Base-by-base conservation (phyloP, 306 rosid species). In the Betula pendula region DNA sequence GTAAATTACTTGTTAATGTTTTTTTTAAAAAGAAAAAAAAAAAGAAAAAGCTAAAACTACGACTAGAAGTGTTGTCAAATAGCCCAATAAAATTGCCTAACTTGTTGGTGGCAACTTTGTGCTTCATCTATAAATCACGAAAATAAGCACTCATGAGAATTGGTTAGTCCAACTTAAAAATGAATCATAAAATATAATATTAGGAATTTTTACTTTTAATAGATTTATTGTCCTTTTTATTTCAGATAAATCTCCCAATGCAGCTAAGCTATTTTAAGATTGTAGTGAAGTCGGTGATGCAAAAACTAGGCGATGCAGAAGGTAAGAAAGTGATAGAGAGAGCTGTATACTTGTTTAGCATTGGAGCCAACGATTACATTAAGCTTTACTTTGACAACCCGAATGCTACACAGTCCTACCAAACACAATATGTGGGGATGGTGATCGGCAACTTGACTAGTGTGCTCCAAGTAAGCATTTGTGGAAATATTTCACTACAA, bases 321-420 rank as follows among this genome's bases (percentile, higher is more conserved):
- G n/a, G n/a, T n/a, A n/a, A n/a, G n/a, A n/a, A n/a, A n/a, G n/a
- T n/a, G n/a, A n/a, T n/a, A n/a, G n/a, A 74, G 4, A 71, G 65
- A 47, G 82, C 81, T 31, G 85, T 87, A 0, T 84, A 82, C 84
- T 72, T 87, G 66, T 68, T 85, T 40, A 69, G 82, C 44, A 69
- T 75, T 20, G 87, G 89, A 53, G 69, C 62, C 75, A 84, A 79
- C 19, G 90, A 87, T 45, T 87, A 85, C 27, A 43, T 33, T 3
- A 44, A 38, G 16, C 73, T 81, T 53, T 73, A 75, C 59, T 0
- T 20, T 20, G 53, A 59, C 15, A 79, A 83, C 78, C 85, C 79
- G 6, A 76, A 52, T 19, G 71, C 52, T 8, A 35, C 82, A n/a
- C 13, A 40, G 24, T 9, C 82, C 51, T 70, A 63, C 63, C 70